Evolutionary conservation across 2,329 filamentous ascomycete genomes (phyloP).

Genomic region (Atkinsonella hypoxylon): DNA sequence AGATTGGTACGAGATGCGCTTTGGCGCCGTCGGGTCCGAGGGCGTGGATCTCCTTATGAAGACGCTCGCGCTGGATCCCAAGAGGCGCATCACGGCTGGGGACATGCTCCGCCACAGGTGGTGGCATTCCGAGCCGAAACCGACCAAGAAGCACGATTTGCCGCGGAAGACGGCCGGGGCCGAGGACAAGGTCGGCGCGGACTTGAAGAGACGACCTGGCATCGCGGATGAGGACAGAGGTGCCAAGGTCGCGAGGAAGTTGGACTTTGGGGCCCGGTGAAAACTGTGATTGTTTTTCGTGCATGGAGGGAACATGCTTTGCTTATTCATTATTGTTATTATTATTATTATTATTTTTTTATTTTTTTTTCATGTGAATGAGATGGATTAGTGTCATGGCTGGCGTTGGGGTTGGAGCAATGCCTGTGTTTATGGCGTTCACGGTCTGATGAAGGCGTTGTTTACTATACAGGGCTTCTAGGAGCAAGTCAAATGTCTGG

Average conservation of each 20-base stretch:
- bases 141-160: conserved; percentile 70
- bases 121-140: conserved; percentile 75
- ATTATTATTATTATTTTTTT: too few relatives aligned
- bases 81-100: conserved; percentile 64
- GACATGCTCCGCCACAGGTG: conserved; percentile 72
- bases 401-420: background rate
- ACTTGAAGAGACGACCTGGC: conserved; percentile 62
- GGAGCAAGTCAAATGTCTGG: too few relatives aligned
- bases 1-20: conserved; percentile 63
- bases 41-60: conserved; percentile 82
- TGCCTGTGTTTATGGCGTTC: background rate
- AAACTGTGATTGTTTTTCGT: too few relatives aligned
- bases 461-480: too few relatives aligned
- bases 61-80: conserved; percentile 78
- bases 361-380: background rate
- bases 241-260: conserved; percentile 68
- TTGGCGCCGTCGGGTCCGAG: conserved; percentile 67
- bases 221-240: conserved; percentile 56
- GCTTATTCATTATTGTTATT: too few relatives aligned
- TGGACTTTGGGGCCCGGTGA: conserved; percentile 56
- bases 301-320: too few relatives aligned
- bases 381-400: background rate
- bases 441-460: background rate
- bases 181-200: conserved; percentile 65
- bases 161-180: conserved; percentile 55